A percentile compares a stretch with the other conserved stretches of the same genome.
Evolutionary conservation across 108 stramenopile species (phyloP).

Genomic region (Nitzschia sp.): DNA sequence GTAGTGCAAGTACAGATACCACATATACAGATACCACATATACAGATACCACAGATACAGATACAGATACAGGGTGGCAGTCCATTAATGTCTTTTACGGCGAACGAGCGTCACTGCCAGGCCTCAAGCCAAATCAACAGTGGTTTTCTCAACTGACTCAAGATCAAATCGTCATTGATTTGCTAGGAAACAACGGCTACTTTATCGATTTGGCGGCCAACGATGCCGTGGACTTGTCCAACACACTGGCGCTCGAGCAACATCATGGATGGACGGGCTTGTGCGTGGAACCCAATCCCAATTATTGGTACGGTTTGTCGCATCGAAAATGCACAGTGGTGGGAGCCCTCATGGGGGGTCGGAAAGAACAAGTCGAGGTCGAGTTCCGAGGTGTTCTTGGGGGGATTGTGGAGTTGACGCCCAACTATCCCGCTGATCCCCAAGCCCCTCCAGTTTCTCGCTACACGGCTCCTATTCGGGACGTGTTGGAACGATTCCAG

Average conservation of each 20-base stretch:
- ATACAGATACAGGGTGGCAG: slow-evolving; percentile 41
- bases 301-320: slow-evolving; percentile 60
- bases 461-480: slow-evolving; percentile 38
- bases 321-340: slow-evolving; percentile 44
- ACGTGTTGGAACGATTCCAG: slow-evolving; percentile 40
- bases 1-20: no score
- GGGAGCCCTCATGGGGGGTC: slow-evolving; percentile 40
- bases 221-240: slow-evolving; percentile 46
- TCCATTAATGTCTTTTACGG: slow-evolving; percentile 58
- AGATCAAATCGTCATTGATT: slow-evolving; percentile 40
- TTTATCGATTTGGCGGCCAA: slow-evolving; percentile 74
- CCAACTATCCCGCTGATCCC: slow-evolving; percentile 12
- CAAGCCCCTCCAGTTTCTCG: slow-evolving; percentile 5
- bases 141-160: slow-evolving; percentile 49
- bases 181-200: slow-evolving; percentile 39
- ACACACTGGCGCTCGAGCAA: slow-evolving; percentile 53
- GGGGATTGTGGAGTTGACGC: slow-evolving; percentile 55
- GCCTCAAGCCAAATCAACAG: slow-evolving; percentile 7
- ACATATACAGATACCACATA: no score
- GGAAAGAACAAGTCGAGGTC: slow-evolving; percentile 44
- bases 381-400: slow-evolving; percentile 40
- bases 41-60: no score
- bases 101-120: not conserved
- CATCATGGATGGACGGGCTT: slow-evolving; percentile 50
- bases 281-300: slow-evolving; percentile 55